Conservation (phyloP, 1,284 basidiomycete species). For the Meripilus lineatus region DNA sequence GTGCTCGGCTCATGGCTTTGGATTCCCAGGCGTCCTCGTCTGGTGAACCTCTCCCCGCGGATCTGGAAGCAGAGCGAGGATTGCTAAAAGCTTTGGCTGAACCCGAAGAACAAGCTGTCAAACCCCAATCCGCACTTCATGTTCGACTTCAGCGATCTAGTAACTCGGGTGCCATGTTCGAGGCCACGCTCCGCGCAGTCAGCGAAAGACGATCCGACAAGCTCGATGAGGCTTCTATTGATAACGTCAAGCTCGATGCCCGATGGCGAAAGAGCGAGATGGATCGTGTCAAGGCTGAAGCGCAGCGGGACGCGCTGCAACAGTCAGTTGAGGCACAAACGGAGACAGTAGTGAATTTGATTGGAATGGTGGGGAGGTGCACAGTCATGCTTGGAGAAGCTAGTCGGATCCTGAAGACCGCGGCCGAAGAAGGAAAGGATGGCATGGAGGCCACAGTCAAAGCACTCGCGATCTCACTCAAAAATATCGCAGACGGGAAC, state of each 20-base stretch:
- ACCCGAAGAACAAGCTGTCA: constrained; percentile 67
- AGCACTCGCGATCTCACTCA: constrained; percentile 46
- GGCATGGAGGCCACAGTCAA: constrained; percentile 35
- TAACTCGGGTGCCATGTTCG: constrained; percentile 78
- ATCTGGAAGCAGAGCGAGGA: constrained; percentile 69
- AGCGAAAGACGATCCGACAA: constrained; percentile 77
- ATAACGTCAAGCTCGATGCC: constrained; percentile 72
- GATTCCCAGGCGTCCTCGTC: constrained; percentile 39
- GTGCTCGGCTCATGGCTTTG: constrained; percentile 63
- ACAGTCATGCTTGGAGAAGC: constrained; percentile 72
- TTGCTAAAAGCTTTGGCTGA: constrained; percentile 65
- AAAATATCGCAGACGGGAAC: constrained; percentile 59
- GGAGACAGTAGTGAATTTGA: constrained; percentile 60
- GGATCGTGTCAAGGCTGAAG: constrained; percentile 66
- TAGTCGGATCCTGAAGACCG: constrained; percentile 45
- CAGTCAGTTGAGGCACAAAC: constrained; percentile 65
- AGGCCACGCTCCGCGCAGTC: constrained; percentile 76
- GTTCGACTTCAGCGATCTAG: constrained; percentile 61
- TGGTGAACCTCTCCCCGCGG: constrained; percentile 41
- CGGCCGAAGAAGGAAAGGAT: constrained; percentile 39
- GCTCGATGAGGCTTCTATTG: constrained; percentile 68
- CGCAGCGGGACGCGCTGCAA: constrained; percentile 63
- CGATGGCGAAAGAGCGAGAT: constrained; percentile 66
- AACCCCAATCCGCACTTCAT: constrained; percentile 55
- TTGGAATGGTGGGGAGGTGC: constrained; percentile 78